Evolutionary conservation across 2,329 filamentous ascomycete species (phyloP).

Genomic region (Colletotrichum incanum): DNA sequence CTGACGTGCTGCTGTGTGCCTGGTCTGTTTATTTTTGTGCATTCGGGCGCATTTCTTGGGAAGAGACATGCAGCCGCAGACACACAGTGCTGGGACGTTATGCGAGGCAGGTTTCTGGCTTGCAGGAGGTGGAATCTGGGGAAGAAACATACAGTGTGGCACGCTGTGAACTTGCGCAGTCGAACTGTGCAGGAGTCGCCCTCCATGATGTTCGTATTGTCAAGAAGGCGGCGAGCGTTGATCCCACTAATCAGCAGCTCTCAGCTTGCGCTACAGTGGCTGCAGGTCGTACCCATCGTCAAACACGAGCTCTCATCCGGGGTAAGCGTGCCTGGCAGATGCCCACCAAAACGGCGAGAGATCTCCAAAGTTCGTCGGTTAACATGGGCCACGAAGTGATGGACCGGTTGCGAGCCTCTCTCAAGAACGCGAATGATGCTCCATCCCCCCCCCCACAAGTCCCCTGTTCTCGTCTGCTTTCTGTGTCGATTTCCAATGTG

Average conservation of each 20-base stretch:
- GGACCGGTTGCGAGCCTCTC: slow-evolving; percentile 7
- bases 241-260: slow-evolving; percentile 28
- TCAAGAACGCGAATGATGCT: slow-evolving; percentile 30
- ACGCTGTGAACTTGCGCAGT: background rate
- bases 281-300: slow-evolving; percentile 36
- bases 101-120: slow-evolving; percentile 18
- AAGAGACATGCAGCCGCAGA: slow-evolving; percentile 31
- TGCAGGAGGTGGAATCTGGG: slow-evolving; percentile 20
- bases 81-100: slow-evolving; percentile 37
- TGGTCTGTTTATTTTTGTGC: slow-evolving; percentile 27
- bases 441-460: slow-evolving; percentile 10
- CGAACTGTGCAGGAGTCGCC: background rate
- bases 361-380: slow-evolving; percentile 5
- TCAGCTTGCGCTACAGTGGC: slow-evolving; percentile 33
- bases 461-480: slow-evolving; percentile 2
- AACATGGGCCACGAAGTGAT: slow-evolving; percentile 28
- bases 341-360: slow-evolving; percentile 25
- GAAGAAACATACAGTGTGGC: slow-evolving; percentile 8
- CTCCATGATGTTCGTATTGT: slow-evolving; percentile 25
- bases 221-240: slow-evolving; percentile 6
- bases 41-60: slow-evolving; percentile 22
- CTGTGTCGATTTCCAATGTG: background rate
- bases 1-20: slow-evolving; percentile 32
- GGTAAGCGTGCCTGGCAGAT: slow-evolving; percentile 32
- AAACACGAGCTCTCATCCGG: slow-evolving; percentile 41